Conservation (phyloP, 805 yeast species). For the Monosporozyma yasuniensis region DNA sequence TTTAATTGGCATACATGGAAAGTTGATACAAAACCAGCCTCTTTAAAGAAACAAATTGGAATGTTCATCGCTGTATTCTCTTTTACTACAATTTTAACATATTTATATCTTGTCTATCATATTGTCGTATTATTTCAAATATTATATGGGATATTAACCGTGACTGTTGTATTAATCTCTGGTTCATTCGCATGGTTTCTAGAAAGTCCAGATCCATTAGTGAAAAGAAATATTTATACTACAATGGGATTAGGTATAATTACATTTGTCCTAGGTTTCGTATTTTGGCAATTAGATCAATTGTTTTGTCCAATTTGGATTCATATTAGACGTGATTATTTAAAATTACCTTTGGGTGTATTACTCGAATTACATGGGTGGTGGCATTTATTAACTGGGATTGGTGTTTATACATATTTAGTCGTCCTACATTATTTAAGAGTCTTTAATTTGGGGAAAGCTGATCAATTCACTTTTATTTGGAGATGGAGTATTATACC, state of each 20-base stretch:
- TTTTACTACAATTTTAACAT: constrained; percentile 57
- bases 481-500: constrained; percentile 56
- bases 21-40: constrained; percentile 2
- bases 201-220: constrained; percentile 29
- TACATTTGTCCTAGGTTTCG: constrained; percentile 64
- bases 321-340: constrained; percentile 49
- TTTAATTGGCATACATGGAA: constrained; percentile 28
- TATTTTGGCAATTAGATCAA: constrained; percentile 84
- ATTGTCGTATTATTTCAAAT: constrained; percentile 87
- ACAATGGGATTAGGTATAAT: constrained; percentile 53
- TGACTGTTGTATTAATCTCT: constrained; percentile 59
- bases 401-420: constrained; percentile 80
- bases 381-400: constrained; percentile 90
- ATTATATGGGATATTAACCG: constrained; percentile 71
- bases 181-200: constrained; percentile 35
- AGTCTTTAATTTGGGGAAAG: constrained; percentile 51
- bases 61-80: constrained; percentile 41
- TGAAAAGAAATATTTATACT: constrained; percentile 41
- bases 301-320: constrained; percentile 61
- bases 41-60: constrained; percentile 16
- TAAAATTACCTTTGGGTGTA: constrained; percentile 74
- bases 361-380: constrained; percentile 89
- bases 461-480: constrained; percentile 45
- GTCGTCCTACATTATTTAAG: constrained; percentile 71
- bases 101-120: constrained; percentile 59